These are phyloP conservation scores for Platanthera guangdongensis DNA, from an alignment of 106 monocot species.

Conservation along the genomic window DNA sequence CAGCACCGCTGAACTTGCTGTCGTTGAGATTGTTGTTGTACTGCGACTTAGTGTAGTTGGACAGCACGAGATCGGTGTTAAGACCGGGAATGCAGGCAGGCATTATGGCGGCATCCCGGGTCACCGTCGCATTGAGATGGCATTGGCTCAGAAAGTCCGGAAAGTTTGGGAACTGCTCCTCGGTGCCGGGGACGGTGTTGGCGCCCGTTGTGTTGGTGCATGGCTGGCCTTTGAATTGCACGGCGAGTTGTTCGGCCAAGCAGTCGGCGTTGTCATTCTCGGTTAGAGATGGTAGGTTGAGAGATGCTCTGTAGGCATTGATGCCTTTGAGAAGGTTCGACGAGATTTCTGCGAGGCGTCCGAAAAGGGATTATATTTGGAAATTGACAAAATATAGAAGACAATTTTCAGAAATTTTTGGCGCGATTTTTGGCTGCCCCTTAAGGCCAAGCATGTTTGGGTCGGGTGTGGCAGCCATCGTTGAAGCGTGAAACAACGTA, in stretches of 20 bases:
- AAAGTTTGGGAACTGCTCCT: constrained; percentile 67
- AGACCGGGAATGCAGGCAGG: constrained; percentile 75
- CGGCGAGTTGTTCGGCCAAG: constrained; percentile 63
- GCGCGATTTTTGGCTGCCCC: no score
- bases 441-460: no score
- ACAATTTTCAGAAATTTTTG: no score
- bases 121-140: constrained; percentile 57
- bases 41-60: constrained; percentile 82
- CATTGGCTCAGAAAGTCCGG: constrained; percentile 46
- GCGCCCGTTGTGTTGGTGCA: constrained; percentile 79
- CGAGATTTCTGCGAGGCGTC: constrained; percentile 30
- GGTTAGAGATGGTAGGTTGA: constrained; percentile 55
- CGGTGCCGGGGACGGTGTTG: constrained; percentile 66
- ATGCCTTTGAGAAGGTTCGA: constrained; percentile 57
- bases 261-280: constrained; percentile 66
- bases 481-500: no score
- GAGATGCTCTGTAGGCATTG: constrained; percentile 66
- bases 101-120: constrained; percentile 51
- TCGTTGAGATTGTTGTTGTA: constrained; percentile 51
- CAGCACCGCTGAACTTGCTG: constrained; percentile 41
- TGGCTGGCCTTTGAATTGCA: constrained; percentile 49
- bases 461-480: no score
- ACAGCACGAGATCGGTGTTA: constrained; percentile 31
- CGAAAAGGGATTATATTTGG: no score
- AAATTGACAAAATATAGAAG: no score